Evolutionary conservation across 768 basidiomycete species (phyloP), one percentile per base, ranked within the genome.

Genomic region (Fibroporia radiculosa): DNA sequence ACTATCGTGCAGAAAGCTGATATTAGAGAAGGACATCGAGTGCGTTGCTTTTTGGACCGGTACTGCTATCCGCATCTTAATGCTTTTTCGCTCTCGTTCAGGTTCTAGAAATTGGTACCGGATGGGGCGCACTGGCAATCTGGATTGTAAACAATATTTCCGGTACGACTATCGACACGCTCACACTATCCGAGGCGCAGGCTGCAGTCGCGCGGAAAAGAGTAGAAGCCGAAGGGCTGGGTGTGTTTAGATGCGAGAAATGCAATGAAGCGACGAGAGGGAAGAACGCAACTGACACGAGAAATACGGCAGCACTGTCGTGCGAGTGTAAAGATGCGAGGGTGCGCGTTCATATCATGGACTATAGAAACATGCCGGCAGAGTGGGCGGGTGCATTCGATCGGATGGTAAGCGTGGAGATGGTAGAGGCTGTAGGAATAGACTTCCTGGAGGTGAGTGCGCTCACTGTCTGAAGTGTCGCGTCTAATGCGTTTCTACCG

Each of bases 51-150:
- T n/a, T n/a, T n/a, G n/a, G 29, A 10, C 10, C n/a, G n/a, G 10
- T 10, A 31, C 29, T 20, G 28, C 32, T 10, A 32, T 16, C 10
- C n/a, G 3, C 11, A 23, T 2, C 3, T 16, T 10, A n/a, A 20
- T 42, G 34, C 24, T 22, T 33, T 26, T 19, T 16, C 23, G 13
- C n/a, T 3, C 33, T 19, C 25, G 6, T 5, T 22, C 44, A 76
- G 38, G 71, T 84, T 0, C 69, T 86, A 13, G 83, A 86, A 59
- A 84, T 86, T 37, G 85, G 84, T n/a, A 80, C 78, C 4, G 84
- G 84, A 3, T 89, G 84, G 83, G 84, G 84, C 4, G 77, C 80
- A 6, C 68, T 88, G 51, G 76, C 85, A 3, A 80, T 86, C 39
- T 66, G 73, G 44, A 73, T 83, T 36, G 77, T 78, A 0, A 63